These are phyloP conservation scores for Alternaria sp. DNA, from an alignment of 2,329 filamentous ascomycete species.

Conservation along the genomic window DNA sequence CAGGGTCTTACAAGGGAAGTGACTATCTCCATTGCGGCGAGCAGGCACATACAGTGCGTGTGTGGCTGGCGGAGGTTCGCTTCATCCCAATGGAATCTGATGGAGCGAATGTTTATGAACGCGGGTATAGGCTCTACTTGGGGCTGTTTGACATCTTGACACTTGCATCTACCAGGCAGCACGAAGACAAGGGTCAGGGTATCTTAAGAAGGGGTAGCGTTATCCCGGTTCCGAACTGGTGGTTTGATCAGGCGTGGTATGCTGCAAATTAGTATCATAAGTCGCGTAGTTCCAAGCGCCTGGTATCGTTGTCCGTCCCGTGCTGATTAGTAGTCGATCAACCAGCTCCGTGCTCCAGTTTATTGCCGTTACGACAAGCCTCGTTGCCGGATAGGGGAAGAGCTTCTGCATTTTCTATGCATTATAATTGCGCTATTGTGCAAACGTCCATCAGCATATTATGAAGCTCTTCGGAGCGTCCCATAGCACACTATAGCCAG, in stretches of 20 bases:
- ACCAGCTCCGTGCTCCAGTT: neutral
- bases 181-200: slow-evolving; percentile 1
- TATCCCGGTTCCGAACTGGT: neutral
- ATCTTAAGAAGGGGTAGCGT: neutral
- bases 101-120: neutral
- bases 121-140: slow-evolving; percentile 2
- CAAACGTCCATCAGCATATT: neutral
- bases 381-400: neutral
- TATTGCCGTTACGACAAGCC: neutral
- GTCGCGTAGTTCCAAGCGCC: slow-evolving; percentile 8
- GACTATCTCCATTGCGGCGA: slow-evolving; percentile 10
- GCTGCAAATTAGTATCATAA: slow-evolving; percentile 7
- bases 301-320: slow-evolving; percentile 14
- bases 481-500: neutral
- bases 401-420: neutral
- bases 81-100: neutral
- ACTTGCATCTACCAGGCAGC: slow-evolving; percentile 2
- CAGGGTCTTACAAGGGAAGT: slow-evolving; percentile 11
- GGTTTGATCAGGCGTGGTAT: slow-evolving; percentile 3
- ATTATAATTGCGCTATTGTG: neutral
- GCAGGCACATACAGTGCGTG: neutral
- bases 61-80: slow-evolving; percentile 1
- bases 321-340: slow-evolving; percentile 7
- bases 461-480: neutral
- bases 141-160: slow-evolving; percentile 8